Percentiles rank a stretch among this genome's conserved stretches.
phyloP scores from a whole-genome alignment of 106 monocot species.

The Acorus calamus region DNA sequence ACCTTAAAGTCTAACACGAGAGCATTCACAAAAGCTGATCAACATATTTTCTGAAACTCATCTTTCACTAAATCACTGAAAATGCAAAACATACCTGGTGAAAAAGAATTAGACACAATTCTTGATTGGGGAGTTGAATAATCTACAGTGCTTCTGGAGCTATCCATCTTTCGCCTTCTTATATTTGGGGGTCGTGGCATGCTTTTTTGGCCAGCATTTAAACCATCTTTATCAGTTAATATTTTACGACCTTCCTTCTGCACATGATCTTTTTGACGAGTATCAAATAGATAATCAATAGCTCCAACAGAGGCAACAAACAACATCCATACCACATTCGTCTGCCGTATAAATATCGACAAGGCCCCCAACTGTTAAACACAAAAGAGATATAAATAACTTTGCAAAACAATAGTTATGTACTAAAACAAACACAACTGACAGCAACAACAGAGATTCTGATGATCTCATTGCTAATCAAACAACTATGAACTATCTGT shows the following conservation, averaged over 20 bases:
- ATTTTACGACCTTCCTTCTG: slow-evolving; percentile 6
- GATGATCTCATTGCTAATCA: too few species aligned
- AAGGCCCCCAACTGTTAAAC: slow-evolving; percentile 68
- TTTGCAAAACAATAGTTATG: too few species aligned
- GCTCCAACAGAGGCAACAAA: slow-evolving; percentile 75
- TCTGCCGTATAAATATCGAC: slow-evolving; percentile 65
- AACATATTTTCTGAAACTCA: too few species aligned
- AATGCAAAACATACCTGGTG: slow-evolving; percentile 10
- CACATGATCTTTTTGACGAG: slow-evolving; percentile 19
- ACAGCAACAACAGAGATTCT: too few species aligned
- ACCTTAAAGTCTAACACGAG: too few species aligned
- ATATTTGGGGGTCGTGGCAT: slow-evolving; percentile 23
- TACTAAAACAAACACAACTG: too few species aligned
- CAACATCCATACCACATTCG: slow-evolving; percentile 84
- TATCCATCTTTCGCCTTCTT: slow-evolving; percentile 33
- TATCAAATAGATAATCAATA: slow-evolving; percentile 38
- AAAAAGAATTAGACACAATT: neutral
- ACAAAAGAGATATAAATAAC: neutral
- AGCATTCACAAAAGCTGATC: too few species aligned
- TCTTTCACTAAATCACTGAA: neutral
- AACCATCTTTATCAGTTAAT: slow-evolving; percentile 13
- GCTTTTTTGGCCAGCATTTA: slow-evolving; percentile 3
- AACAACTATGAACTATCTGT: too few species aligned
- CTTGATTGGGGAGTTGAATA: slow-evolving; percentile 12
- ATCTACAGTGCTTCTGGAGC: slow-evolving; percentile 1